Base-by-base conservation (phyloP, 2,329 filamentous ascomycete species). In the Verticillium longisporum region DNA sequence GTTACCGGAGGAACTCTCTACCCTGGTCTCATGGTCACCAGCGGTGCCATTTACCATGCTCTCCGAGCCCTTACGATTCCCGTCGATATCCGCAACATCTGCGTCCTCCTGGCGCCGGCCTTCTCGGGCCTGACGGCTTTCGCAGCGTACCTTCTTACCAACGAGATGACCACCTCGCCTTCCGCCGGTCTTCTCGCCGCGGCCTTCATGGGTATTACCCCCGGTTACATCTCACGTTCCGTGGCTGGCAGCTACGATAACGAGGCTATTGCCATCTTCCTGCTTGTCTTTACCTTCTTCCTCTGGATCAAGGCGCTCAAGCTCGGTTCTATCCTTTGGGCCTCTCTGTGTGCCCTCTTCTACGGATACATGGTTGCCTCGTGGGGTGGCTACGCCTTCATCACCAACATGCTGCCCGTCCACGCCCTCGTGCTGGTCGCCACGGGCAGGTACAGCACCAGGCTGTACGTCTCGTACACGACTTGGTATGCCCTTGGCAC, bases 311-410 rank as follows among this genome's bases (percentile, higher is more conserved):
- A 98, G 84, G 92, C 95, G 21, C 84, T 99, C 68, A 99, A 99
- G 82, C 85, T 92, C 62, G 95, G 95, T 32, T 98, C 95, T 58
- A 92, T 96, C 74, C 90, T 97, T 77, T 99, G 94, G 94, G 94
- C 92, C 68, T 93, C 91, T 41, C 82, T 97, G 65, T 95, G 93
- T 69, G 95, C 95, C 54, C 83, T 99, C 60, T 98, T 96, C 79
- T 99, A 99, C 77, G 95, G 95, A 72, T 99, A 99, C 86, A 99
- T 99, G 95, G 95, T 99, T 66, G 95, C 94, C 57, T 96, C 96
- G 18, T 99, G 95, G 95, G 95, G 95, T 83, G 95, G 95, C 72
- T 99, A 99, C 76, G 95, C 97, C 71, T 99, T 99, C 85, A 99
- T 99, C 73, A 99, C 96, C 64, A 97, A 96, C 75, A 80, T 99